These are phyloP conservation scores for Tilletia indica DNA, from an alignment of 1,284 basidiomycete species.

Conservation along the genomic window DNA sequence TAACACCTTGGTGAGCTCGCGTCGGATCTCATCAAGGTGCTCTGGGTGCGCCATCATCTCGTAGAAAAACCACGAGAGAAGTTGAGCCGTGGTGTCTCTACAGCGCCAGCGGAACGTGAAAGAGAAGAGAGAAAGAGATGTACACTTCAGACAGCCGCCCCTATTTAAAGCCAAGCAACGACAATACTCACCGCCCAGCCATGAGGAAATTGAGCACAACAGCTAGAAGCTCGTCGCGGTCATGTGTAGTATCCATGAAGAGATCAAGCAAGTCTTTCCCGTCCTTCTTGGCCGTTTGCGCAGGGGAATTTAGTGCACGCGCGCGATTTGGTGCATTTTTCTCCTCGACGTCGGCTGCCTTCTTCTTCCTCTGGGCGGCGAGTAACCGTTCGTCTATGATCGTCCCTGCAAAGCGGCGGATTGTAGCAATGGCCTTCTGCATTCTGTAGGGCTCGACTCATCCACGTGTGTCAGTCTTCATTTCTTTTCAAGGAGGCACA, in stretches of 20 bases:
- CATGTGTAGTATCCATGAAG: conserved; percentile 57
- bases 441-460: background rate
- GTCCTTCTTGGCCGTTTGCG: conserved; percentile 25
- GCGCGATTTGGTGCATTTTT: no score
- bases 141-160: no score
- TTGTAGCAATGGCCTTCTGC: conserved; percentile 24
- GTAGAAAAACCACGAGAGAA: background rate
- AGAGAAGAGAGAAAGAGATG: no score
- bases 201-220: conserved; percentile 47
- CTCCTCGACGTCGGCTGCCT: no score
- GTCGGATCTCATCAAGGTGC: conserved; percentile 28
- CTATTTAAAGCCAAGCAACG: no score
- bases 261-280: conserved; percentile 56
- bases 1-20: conserved; percentile 35
- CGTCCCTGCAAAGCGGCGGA: conserved; percentile 34
- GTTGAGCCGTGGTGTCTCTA: conserved; percentile 42
- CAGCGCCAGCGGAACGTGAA: no score
- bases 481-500: background rate
- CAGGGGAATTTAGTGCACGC: background rate
- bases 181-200: conserved; percentile 26
- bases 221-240: conserved; percentile 48
- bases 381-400: conserved; percentile 38
- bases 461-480: no score
- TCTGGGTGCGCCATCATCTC: conserved; percentile 23
- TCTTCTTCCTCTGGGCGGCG: background rate